Percentiles rank a stretch among this genome's conserved stretches.
phyloP scores from a whole-genome alignment of 345 rosid species.

The Salix dunnii region DNA sequence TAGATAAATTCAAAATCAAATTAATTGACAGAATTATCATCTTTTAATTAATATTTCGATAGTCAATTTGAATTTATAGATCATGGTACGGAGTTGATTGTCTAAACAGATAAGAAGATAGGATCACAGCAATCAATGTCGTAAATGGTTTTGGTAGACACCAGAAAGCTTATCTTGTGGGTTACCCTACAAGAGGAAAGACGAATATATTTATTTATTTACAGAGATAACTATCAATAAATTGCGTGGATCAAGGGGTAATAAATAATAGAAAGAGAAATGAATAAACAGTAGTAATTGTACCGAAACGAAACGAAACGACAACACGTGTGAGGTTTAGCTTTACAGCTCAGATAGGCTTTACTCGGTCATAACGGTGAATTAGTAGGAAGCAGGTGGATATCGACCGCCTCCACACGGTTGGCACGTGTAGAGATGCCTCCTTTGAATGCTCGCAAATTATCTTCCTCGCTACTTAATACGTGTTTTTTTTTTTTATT shows the following conservation, averaged over 20 bases:
- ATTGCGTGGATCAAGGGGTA: background rate
- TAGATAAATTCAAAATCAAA: too few relatives aligned
- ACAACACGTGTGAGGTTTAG: background rate
- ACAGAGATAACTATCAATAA: background rate
- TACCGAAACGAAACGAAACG: background rate
- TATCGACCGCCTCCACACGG: background rate
- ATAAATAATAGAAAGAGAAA: too few relatives aligned
- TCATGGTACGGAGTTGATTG: background rate
- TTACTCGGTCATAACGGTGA: slow-evolving; percentile 14
- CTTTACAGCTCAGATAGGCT: background rate
- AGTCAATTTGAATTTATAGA: background rate
- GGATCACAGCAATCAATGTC: too few relatives aligned
- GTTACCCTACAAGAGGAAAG: too few relatives aligned
- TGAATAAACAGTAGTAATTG: too few relatives aligned
- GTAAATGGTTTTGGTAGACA: too few relatives aligned
- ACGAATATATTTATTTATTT: background rate
- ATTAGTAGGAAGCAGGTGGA: background rate
- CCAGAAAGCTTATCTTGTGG: too few relatives aligned
- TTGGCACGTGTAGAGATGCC: slow-evolving; percentile 15
- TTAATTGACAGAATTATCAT: background rate
- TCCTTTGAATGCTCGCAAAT: background rate
- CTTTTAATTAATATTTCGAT: background rate
- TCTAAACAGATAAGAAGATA: background rate
- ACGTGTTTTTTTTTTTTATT: too few relatives aligned
- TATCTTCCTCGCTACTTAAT: background rate